These are phyloP conservation scores for Rhynchosporium secalis DNA, from an alignment of 2,329 filamentous ascomycete species.

Conservation along the genomic window DNA sequence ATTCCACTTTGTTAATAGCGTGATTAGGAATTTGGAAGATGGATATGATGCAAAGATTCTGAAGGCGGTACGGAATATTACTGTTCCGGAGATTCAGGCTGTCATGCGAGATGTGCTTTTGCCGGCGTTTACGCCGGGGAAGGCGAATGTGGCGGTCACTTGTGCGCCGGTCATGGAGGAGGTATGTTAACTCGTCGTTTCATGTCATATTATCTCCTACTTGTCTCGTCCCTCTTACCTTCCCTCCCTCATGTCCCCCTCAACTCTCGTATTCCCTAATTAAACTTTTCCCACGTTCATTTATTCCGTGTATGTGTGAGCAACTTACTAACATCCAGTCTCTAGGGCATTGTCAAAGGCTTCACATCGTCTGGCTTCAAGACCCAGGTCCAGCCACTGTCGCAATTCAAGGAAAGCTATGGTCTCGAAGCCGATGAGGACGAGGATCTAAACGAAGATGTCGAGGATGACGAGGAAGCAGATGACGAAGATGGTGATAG, in stretches of 20 bases:
- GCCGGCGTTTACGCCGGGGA: slow-evolving; percentile 76
- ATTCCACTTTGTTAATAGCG: slow-evolving; percentile 79
- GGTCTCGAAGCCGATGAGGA: slow-evolving; percentile 70
- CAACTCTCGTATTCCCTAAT: too few species aligned
- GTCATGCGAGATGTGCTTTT: slow-evolving; percentile 75
- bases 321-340: slow-evolving; percentile 16
- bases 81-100: slow-evolving; percentile 71
- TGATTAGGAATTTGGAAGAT: slow-evolving; percentile 71
- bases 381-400: slow-evolving; percentile 70
- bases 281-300: too few species aligned
- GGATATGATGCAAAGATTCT: slow-evolving; percentile 79
- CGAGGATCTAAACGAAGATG: slow-evolving; percentile 44
- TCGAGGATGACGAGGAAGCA: slow-evolving; percentile 33
- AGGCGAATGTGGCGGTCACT: slow-evolving; percentile 82
- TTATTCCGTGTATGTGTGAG: too few species aligned
- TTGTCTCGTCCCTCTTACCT: slow-evolving; percentile 9
- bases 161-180: slow-evolving; percentile 84
- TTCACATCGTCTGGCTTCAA: slow-evolving; percentile 78
- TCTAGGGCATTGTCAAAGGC: slow-evolving; percentile 70
- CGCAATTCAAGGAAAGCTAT: slow-evolving; percentile 87
- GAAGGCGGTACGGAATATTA: slow-evolving; percentile 73
- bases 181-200: slow-evolving; percentile 52
- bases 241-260: neutral
- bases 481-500: slow-evolving; percentile 14
- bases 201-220: neutral